Percentiles rank a stretch among this genome's conserved stretches.
Evolutionary conservation across 495 filamentous ascomycete species (phyloP).

Genomic region (Tuber brumale): DNA sequence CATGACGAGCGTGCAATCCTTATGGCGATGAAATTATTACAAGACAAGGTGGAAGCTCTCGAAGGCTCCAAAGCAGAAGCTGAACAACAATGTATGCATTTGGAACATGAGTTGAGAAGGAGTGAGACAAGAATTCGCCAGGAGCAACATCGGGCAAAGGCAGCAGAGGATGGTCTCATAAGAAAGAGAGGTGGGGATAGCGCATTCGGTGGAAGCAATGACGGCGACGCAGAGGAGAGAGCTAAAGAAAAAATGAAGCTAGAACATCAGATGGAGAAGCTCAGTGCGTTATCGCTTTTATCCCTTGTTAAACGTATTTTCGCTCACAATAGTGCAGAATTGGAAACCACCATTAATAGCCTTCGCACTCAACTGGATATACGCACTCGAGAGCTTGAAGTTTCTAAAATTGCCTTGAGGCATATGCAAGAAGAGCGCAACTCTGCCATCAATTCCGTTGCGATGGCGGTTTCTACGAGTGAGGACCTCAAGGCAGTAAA

Average conservation of each 20-base stretch:
- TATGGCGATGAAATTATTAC: constrained; percentile 59
- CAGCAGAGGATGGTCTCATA: constrained; percentile 45
- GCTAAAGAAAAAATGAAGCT: constrained; percentile 43
- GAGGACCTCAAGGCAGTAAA: constrained; percentile 60
- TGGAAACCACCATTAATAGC: constrained; percentile 54
- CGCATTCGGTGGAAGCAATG: constrained; percentile 44
- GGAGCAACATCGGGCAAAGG: constrained; percentile 47
- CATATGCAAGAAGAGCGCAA: constrained; percentile 60
- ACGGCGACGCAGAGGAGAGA: constrained; percentile 40
- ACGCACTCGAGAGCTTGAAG: constrained; percentile 53
- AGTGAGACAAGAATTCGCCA: constrained; percentile 47
- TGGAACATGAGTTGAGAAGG: constrained; percentile 55
- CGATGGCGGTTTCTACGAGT: constrained; percentile 55
- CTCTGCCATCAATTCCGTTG: constrained; percentile 58
- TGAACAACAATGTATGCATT: constrained; percentile 52
- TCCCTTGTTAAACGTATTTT: not conserved
- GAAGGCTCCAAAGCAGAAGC: constrained; percentile 56
- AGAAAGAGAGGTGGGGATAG: constrained; percentile 41
- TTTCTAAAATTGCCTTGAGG: constrained; percentile 55
- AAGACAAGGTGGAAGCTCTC: constrained; percentile 59
- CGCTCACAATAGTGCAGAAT: constrained; percentile 44
- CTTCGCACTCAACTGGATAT: constrained; percentile 56
- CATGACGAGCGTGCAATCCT: constrained; percentile 64
- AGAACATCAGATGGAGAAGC: constrained; percentile 37
- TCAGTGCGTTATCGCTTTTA: constrained; percentile 36